Evolutionary conservation across 2,329 filamentous ascomycete genomes (phyloP).

Genomic region (Claviceps africana): DNA sequence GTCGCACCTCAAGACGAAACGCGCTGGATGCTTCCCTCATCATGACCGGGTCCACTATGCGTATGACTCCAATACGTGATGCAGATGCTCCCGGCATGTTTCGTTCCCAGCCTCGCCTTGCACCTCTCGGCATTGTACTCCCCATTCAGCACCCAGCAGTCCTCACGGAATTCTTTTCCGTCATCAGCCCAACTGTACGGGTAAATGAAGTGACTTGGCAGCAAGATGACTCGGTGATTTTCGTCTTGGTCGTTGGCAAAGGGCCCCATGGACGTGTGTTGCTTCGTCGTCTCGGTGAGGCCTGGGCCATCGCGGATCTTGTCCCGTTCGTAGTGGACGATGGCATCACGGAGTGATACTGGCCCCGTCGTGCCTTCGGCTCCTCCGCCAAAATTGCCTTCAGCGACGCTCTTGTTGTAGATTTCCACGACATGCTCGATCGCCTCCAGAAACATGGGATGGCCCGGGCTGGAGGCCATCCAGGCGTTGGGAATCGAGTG

Average conservation of each 20-base stretch:
- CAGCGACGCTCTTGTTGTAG: neutral
- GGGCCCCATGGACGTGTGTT: neutral
- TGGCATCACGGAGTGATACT: neutral
- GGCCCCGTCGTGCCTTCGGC: neutral
- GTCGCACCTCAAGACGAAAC: no score
- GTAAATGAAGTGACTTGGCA: constrained; percentile 13
- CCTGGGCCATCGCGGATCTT: neutral
- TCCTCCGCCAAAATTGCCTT: no score
- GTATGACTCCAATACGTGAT: constrained; percentile 18
- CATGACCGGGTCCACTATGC: constrained; percentile 5
- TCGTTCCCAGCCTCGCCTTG: constrained; percentile 9
- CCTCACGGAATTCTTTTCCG: constrained; percentile 2
- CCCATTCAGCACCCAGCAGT: constrained; percentile 11
- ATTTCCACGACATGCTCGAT: constrained; percentile 7
- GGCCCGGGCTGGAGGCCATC: constrained; percentile 22
- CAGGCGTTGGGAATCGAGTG: constrained; percentile 24
- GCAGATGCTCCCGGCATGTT: constrained; percentile 11
- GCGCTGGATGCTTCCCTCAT: neutral
- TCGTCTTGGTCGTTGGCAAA: constrained; percentile 1
- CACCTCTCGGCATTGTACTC: constrained; percentile 10
- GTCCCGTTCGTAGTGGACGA: neutral
- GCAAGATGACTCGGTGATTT: constrained; percentile 9
- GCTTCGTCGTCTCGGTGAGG: neutral
- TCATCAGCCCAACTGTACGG: constrained; percentile 14
- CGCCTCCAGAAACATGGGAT: constrained; percentile 18